Evolutionary conservation across 2,329 filamentous ascomycete genomes (phyloP), one percentile per base, ranked within the genome.

Genomic region (Hymenoscyphus salicellus): DNA sequence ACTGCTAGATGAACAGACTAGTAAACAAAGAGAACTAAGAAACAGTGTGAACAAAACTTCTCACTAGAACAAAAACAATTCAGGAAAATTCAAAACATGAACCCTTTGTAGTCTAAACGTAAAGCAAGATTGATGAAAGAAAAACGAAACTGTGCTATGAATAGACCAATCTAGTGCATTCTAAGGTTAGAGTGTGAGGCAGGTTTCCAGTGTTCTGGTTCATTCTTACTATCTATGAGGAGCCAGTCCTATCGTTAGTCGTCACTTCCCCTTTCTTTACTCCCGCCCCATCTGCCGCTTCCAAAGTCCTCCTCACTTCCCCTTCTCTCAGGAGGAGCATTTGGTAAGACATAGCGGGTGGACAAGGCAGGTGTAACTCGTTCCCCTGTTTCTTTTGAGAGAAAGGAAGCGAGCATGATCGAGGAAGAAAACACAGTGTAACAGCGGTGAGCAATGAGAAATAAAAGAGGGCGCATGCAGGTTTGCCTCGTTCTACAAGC

Each of bases 1-100:
- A 85, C 41, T 43, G 1, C 41, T 43, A 17, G n/a, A 43, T 43
- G n/a, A 5, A 43, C 7, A 43, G 5, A 43, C 41, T 43, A 43
- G 41, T 43, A 43, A 43, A n/a, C n/a, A 43, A 43, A n/a, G 41
- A 43, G n/a, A 43, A 43, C 16, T n/a, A n/a, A 41, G 41, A n/a
- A 43, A 43, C 7, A 43, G 1, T 43, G 6, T 43, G 10, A 43
- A 43, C 17, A n/a, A 43, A 43, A 2, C 38, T 43, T 43, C 2
- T n/a, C 17, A 43, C 38, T 16, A 43, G 38, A 43, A 43, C 10
- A 43, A 43, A 43, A 43, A 43, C 16, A 43, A 43, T 2, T n/a
- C 6, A 43, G 38, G 16, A 43, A 43, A 43, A 43, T 43, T 43
- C 6, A 43, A 43, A 3, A 43, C 7, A n/a, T 43, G 7, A 43